A percentile compares a stretch with the other conserved stretches of the same genome.
These are phyloP conservation scores for Cucumis hystrix DNA, from an alignment of 306 rosid species.

Conservation along the genomic window DNA sequence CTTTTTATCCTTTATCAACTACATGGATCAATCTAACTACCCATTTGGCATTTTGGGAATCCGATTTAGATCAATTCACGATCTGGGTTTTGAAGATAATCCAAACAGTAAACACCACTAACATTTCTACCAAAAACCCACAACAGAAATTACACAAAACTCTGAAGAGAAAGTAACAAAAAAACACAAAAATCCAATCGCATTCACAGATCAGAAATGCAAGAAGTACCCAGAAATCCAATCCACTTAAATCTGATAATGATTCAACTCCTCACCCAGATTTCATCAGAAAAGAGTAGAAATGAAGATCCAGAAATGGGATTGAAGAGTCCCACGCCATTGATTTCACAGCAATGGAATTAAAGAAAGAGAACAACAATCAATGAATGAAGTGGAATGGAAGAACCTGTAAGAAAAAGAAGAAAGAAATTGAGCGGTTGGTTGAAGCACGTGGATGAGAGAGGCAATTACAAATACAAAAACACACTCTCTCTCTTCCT, in stretches of 20 bases:
- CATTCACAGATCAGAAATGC: conserved; percentile 9
- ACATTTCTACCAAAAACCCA: conserved; percentile 22
- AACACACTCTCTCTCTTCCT: neutral
- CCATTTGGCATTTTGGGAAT: conserved; percentile 51
- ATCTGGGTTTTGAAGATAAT: conserved; percentile 26
- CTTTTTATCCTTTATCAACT: neutral
- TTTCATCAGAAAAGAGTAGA: conserved; percentile 10
- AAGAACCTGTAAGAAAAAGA: conserved; percentile 21
- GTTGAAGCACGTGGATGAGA: conserved; percentile 61
- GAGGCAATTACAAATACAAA: neutral
- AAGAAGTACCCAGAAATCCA: conserved; percentile 15
- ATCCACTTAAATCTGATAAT: neutral
- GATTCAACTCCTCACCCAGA: neutral
- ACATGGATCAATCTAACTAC: conserved; percentile 39
- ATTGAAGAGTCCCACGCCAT: conserved; percentile 5
- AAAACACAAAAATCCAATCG: neutral
- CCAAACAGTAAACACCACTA: conserved; percentile 4
- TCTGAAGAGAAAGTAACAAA: neutral
- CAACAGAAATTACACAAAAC: conserved; percentile 15
- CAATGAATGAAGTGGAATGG: conserved; percentile 23
- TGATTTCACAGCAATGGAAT: neutral
- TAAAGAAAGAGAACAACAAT: conserved; percentile 36
- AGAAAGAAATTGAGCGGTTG: conserved; percentile 21
- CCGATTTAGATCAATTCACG: conserved; percentile 17
- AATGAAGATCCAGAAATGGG: conserved; percentile 28